Evolutionary conservation across 768 basidiomycete genomes (phyloP).

Genomic region (Butyriboletus loyo): DNA sequence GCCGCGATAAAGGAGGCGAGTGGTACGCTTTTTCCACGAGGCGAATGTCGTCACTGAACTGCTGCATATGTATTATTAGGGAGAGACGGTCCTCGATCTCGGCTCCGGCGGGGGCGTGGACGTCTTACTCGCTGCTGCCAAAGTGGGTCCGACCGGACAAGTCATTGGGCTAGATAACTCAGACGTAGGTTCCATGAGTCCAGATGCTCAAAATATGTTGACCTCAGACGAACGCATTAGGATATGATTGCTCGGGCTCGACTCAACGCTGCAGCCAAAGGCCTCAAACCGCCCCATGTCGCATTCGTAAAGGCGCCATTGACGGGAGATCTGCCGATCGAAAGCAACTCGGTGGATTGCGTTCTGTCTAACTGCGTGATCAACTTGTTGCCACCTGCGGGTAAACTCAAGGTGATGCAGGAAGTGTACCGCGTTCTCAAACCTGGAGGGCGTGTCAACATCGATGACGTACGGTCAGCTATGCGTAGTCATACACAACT

Average conservation of each 20-base stretch:
- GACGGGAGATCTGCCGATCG: slow-evolving; percentile 46
- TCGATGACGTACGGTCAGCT: slow-evolving; percentile 45
- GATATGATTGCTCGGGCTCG: slow-evolving; percentile 52
- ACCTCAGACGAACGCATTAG: slow-evolving; percentile 24
- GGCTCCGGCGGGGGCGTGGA: slow-evolving; percentile 58
- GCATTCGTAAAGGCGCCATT: slow-evolving; percentile 45
- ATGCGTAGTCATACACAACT: no score
- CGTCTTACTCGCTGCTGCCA: slow-evolving; percentile 49
- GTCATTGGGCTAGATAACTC: slow-evolving; percentile 57
- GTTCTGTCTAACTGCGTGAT: slow-evolving; percentile 58
- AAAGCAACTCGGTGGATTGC: slow-evolving; percentile 48
- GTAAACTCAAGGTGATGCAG: slow-evolving; percentile 41
- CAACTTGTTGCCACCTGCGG: slow-evolving; percentile 43
- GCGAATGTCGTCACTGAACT: neutral
- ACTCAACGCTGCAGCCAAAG: slow-evolving; percentile 39
- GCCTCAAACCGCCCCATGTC: slow-evolving; percentile 46
- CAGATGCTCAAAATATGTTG: neutral
- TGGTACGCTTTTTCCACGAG: neutral
- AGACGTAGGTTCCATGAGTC: slow-evolving; percentile 28
- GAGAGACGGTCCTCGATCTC: slow-evolving; percentile 54
- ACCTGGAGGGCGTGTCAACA: slow-evolving; percentile 51
- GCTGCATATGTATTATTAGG: slow-evolving; percentile 35
- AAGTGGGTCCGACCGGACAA: slow-evolving; percentile 47
- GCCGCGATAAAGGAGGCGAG: slow-evolving; percentile 46
- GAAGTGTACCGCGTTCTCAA: slow-evolving; percentile 52